Base-by-base conservation (phyloP, 1,284 basidiomycete genomes). In the Tilletia walkeri region DNA sequence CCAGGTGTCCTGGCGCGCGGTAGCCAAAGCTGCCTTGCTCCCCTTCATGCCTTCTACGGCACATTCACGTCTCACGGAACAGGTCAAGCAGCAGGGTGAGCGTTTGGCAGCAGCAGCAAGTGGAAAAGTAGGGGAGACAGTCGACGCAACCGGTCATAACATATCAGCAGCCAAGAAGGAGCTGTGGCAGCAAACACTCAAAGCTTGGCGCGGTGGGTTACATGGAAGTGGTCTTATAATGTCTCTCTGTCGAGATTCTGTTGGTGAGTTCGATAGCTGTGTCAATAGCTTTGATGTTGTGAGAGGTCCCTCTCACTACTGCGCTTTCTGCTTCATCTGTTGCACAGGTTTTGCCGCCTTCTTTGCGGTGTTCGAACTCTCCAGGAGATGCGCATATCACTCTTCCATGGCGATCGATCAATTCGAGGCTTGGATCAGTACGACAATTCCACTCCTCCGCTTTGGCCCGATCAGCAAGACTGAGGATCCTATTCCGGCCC, bases 351-450 rank as follows among this genome's bases (percentile, higher is more conserved):
- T 83, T 49, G 74, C 83, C 12, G 70, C 72, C 48, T 85, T 85
- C 77, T 85, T 85, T 67, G 74, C 82, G 65, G 74, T 83, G 59
- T 85, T 85, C 69, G 84, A 85, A 65, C 68, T 80, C 34, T 82
- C 83, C 2, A 74, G 85, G 14, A 73, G 82, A 18, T 66, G 72
- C 16, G 83, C 84, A 1, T 78, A 80, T 39, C 65, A 72, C 36
- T 76, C 78, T 0, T 84, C 83, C 1, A 76, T 79, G 12, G 69
- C 73, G 10, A 75, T 81, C 49, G 84, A 84, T 67, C 75, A 76
- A 6, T 69, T 77, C 12, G 70, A 72, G 54, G 76, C 73, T 12
- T 73, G 73, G 73, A 68, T 78, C 68, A 79, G 78, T 50, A 48
- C 38, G 5, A 38, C 5, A 5, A 3, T 53, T 10, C 30, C 66